Evolutionary conservation across 352 stramenopile genomes (phyloP).

Genomic region (Globisporangium middletonii): DNA sequence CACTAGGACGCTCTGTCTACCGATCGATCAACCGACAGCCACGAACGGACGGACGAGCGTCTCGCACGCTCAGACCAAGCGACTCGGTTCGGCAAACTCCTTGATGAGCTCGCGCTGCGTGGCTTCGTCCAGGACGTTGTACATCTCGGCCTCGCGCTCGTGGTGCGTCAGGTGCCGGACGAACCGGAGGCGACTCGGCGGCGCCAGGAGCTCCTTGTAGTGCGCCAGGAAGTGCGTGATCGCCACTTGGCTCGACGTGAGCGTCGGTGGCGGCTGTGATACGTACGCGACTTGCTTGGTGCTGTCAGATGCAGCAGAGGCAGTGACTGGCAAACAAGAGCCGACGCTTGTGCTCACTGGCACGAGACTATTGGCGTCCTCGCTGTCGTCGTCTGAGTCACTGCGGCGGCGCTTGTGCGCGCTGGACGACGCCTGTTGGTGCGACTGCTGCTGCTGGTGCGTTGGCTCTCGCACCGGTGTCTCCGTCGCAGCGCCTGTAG

Average conservation of each 20-base stretch:
- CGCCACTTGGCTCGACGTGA: conserved; percentile 33
- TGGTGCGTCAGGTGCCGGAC: conserved; percentile 43
- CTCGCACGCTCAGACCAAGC: background rate
- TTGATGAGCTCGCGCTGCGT: conserved; percentile 34
- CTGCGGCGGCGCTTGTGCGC: background rate
- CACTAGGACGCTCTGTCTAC: too few relatives aligned
- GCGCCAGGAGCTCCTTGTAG: conserved; percentile 24
- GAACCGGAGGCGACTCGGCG: conserved; percentile 25
- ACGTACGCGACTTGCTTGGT: too few relatives aligned
- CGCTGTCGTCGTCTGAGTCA: too few relatives aligned
- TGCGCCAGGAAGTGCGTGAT: conserved; percentile 38
- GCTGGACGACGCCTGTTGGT: background rate
- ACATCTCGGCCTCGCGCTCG: conserved; percentile 47
- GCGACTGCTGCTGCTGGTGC: background rate
- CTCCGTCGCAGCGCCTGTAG: conserved; percentile 8
- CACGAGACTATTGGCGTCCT: too few relatives aligned
- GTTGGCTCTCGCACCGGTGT: conserved; percentile 3
- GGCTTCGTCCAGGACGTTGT: conserved; percentile 48
- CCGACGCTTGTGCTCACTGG: too few relatives aligned
- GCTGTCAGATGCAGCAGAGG: too few relatives aligned
- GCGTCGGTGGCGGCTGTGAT: background rate
- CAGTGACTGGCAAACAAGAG: too few relatives aligned
- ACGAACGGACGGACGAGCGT: too few relatives aligned
- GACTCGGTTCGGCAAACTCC: conserved; percentile 23
- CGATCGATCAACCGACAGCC: too few relatives aligned